Percentiles rank a stretch among this genome's conserved stretches.
These are phyloP conservation scores for Akanthomyces uredinophilus DNA, from an alignment of 2,329 filamentous ascomycete genomes.

Conservation along the genomic window DNA sequence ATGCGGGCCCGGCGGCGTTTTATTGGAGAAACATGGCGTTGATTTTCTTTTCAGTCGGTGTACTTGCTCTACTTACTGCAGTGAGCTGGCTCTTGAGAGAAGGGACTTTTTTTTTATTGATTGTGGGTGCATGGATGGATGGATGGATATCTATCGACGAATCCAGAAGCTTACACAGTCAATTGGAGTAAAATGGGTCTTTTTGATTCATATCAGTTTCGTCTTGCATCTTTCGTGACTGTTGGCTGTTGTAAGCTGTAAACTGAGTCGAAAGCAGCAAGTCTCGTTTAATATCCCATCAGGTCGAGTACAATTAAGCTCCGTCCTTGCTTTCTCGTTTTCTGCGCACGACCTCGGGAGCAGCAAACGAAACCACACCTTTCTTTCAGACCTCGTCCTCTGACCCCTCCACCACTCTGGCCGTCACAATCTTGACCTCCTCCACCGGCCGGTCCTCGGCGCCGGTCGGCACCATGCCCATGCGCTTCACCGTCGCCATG, in stretches of 20 bases:
- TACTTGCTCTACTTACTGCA: slow-evolving; percentile 12
- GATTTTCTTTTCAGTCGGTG: slow-evolving; percentile 13
- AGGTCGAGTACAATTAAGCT: too few relatives aligned
- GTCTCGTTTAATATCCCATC: too few relatives aligned
- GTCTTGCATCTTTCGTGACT: not conserved
- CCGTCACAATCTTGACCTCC: slow-evolving; percentile 73
- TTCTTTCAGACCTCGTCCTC: not conserved
- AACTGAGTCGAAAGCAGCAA: too few relatives aligned
- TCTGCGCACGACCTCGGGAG: too few relatives aligned
- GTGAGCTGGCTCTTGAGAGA: not conserved
- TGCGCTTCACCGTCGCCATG: slow-evolving; percentile 75
- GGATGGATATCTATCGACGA: not conserved
- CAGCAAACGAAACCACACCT: too few relatives aligned
- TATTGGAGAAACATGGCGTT: slow-evolving; percentile 9
- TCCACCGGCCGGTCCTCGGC: slow-evolving; percentile 74
- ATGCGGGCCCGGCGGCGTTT: slow-evolving; percentile 13
- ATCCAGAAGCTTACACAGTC: slow-evolving; percentile 10
- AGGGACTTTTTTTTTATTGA: not conserved
- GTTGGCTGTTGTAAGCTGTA: too few relatives aligned
- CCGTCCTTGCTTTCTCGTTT: too few relatives aligned
- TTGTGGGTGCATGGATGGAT: slow-evolving; percentile 10
- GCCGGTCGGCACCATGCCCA: slow-evolving; percentile 83
- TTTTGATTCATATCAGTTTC: not conserved
- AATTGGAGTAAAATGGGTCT: slow-evolving; percentile 11
- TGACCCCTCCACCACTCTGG: slow-evolving; percentile 59